Evolutionary conservation across 306 rosid species (phyloP).

Genomic region (Argentina anserina): DNA sequence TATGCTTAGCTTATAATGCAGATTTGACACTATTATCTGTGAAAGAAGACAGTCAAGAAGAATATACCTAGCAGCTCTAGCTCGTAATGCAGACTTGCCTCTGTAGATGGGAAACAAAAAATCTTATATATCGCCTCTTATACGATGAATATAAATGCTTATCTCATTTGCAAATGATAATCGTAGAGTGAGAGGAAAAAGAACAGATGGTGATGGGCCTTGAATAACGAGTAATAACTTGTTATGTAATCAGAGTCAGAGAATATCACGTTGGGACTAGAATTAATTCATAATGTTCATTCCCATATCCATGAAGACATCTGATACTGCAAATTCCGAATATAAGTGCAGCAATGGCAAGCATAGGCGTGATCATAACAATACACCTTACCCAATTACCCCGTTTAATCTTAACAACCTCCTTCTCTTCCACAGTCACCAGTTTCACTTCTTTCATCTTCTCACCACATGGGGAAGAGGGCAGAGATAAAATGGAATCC

Average conservation of each 20-base stretch:
- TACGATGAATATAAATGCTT: neutral
- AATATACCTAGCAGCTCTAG: neutral
- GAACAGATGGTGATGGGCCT: neutral
- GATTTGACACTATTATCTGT: neutral
- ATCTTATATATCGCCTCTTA: neutral
- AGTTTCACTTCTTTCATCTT: neutral
- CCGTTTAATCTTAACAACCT: neutral
- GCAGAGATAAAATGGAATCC: slow-evolving; percentile 18
- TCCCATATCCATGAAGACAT: slow-evolving; percentile 16
- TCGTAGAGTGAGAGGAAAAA: neutral
- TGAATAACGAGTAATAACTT: neutral
- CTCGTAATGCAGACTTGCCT: neutral
- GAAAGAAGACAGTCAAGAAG: too few species aligned
- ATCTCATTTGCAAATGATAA: neutral
- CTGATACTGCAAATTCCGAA: slow-evolving; percentile 29
- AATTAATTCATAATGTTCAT: slow-evolving; percentile 8
- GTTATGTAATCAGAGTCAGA: neutral
- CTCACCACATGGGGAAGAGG: slow-evolving; percentile 17
- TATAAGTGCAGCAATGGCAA: slow-evolving; percentile 29
- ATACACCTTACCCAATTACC: slow-evolving; percentile 10
- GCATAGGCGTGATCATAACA: slow-evolving; percentile 5
- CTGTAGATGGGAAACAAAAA: neutral
- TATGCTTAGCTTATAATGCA: neutral
- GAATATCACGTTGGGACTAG: slow-evolving; percentile 52
- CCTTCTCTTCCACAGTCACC: slow-evolving; percentile 4